These are phyloP conservation scores for Circinella umbellata DNA, from an alignment of 371 early-diverging fungal species.

Conservation along the genomic window DNA sequence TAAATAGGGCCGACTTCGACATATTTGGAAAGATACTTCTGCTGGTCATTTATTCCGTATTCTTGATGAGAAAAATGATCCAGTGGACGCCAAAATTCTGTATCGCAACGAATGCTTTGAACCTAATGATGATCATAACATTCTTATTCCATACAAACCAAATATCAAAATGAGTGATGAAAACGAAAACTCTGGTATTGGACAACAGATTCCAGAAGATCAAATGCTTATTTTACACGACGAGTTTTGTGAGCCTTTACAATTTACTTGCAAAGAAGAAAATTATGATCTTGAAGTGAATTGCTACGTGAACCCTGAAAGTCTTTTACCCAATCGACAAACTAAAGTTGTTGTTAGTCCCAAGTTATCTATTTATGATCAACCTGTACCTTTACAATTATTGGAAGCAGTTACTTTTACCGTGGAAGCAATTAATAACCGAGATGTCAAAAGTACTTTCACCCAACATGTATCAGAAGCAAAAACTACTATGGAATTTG, in stretches of 20 bases:
- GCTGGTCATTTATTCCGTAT: conserved; percentile 58
- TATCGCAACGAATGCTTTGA: conserved; percentile 47
- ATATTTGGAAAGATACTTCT: conserved; percentile 45
- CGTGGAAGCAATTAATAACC: conserved; percentile 29
- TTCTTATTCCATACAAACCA: conserved; percentile 50
- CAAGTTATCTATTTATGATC: conserved; percentile 27
- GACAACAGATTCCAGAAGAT: not conserved
- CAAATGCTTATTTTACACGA: conserved; percentile 39
- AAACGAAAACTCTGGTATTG: not conserved
- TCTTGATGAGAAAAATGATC: conserved; percentile 44
- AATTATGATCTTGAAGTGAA: conserved; percentile 35
- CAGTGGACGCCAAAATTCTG: conserved; percentile 42
- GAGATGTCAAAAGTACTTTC: conserved; percentile 30
- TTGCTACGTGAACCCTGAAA: conserved; percentile 55
- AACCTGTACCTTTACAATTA: conserved; percentile 35
- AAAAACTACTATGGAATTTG: conserved; percentile 29
- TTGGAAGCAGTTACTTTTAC: conserved; percentile 45
- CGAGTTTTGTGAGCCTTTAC: conserved; percentile 44
- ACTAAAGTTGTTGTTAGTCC: conserved; percentile 49
- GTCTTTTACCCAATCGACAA: conserved; percentile 40
- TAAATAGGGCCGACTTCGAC: conserved; percentile 51
- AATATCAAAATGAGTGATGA: not conserved
- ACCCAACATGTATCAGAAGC: conserved; percentile 21
- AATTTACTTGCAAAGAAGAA: conserved; percentile 40
- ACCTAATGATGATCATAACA: conserved; percentile 25